Evolutionary conservation across 352 stramenopile genomes (phyloP), one percentile per base, ranked within the genome.

Genomic region (Phytophthora pluvialis): DNA sequence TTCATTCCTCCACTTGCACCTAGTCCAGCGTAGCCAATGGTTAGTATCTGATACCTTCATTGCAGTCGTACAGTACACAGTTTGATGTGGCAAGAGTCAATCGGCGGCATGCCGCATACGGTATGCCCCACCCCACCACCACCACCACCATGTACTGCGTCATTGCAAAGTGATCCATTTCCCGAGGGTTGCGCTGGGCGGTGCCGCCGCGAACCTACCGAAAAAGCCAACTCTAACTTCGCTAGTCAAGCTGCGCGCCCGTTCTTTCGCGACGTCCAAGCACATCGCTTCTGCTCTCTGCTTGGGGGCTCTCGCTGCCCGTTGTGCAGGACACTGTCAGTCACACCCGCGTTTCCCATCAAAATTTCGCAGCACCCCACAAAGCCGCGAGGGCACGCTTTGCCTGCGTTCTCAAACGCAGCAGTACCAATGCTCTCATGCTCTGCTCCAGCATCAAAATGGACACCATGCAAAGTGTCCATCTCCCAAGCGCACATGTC

Each of bases 311-410:
- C n/a, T 33, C 18, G 29, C 42, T 45, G 36, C 36, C 6, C 8
- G 15, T 5, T 10, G 5, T 29, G 7, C 11, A 8, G 6, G 35
- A 29, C 25, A 39, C 35, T 35, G 35, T 2, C 50, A 39, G 36
- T 21, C 21, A 21, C 21, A 21, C 21, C 42, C 52, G 2, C 26
- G 36, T 15, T 58, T 59, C 46, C 47, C 57, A 46, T 15, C 18
- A 33, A 50, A 44, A 32, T 65, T 47, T 65, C 57, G 12, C 46
- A 64, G 47, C 46, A 64, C 57, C 47, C 39, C 25, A 28, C 32
- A 50, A 33, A 16, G 21, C 8, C 1, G 13, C 21, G 15, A 42
- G 21, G 10, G 31, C 29, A 40, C 49, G 25, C n/a, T 47, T 10
- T 40, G 18, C 15, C 48, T 10, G 11, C 32, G n/a, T 39, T 26